Base-by-base conservation (phyloP, 1,284 basidiomycete genomes). In the Leccinum laetum region DNA sequence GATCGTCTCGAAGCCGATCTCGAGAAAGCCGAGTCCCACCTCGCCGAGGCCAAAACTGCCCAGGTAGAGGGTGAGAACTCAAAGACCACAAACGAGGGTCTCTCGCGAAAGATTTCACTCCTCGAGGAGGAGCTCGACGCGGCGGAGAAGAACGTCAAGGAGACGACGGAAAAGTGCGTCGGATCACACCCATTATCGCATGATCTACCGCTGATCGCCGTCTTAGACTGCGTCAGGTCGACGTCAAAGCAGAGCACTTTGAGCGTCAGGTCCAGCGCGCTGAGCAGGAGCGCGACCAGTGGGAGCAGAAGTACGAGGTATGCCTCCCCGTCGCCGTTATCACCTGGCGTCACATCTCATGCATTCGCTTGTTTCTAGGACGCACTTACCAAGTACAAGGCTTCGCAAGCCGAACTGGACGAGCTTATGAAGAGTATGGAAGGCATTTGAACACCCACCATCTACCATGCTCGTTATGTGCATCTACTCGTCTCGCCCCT, bases 221-320 rank as follows among this genome's bases (percentile, higher is more conserved):
- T 29, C 65, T 32, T 74, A 99, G 96, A 80, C 86, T 99, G 72
- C 88, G 98, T 71, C 95, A 98, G 78, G 95, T 97, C 65, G 98
- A 99, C 78, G 93, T 99, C 80, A 99, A 99, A 84, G 96, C 98
- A 24, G 98, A 99, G 80, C 95, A 99, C 84, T 98, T 96, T 79
- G 97, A 99, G 81, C 89, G 96, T 63, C 94, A 98, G 76, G 89
- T 98, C 24, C 84, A 89, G 71, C 88, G 93, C 62, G 83, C 88
- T 65, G 96, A 99, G 79, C 90, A 94, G 77, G 98, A 99, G 80
- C 90, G 96, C 67, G 96, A 98, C 77, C 77, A 80, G 62, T 95
- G 93, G 95, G 97, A 99, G 87, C 87, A 90, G 84, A 99, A 98
- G 82, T 94, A 89, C 83, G 95, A 96, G 82, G 95, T 95, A 74